Conservation (phyloP, 345 rosid genomes). For the Camelina neglecta region DNA sequence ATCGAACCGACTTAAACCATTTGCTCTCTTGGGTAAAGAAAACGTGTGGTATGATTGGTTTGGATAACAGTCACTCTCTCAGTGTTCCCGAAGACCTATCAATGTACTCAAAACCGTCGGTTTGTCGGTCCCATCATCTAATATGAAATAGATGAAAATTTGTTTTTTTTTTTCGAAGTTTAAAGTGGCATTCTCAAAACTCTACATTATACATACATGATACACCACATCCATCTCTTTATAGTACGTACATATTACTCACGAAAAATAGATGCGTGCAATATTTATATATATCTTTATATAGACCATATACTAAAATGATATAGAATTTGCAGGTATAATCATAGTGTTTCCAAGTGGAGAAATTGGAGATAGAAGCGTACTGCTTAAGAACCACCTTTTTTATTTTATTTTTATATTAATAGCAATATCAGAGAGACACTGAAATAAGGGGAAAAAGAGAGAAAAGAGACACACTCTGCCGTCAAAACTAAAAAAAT, state of each 20-base stretch:
- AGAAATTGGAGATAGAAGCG: slow-evolving; percentile 37
- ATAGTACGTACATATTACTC: slow-evolving; percentile 29
- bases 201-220: not conserved
- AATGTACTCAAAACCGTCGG: slow-evolving; percentile 34
- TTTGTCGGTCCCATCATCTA: slow-evolving; percentile 30
- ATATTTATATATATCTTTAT: slow-evolving; percentile 4
- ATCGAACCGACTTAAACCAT: slow-evolving; percentile 33
- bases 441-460: not conserved
- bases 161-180: not conserved
- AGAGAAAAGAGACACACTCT: not conserved
- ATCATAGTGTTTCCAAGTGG: slow-evolving; percentile 47
- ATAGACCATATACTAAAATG: slow-evolving; percentile 32
- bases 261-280: slow-evolving; percentile 19
- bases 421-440: slow-evolving; percentile 8
- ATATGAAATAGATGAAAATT: not conserved
- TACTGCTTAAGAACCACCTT: slow-evolving; percentile 40
- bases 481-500: not conserved
- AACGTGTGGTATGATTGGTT: slow-evolving; percentile 33
- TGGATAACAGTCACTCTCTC: slow-evolving; percentile 31
- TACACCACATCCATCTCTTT: not conserved
- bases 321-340: slow-evolving; percentile 30
- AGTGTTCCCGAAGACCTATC: slow-evolving; percentile 26
- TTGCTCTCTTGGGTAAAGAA: slow-evolving; percentile 8
- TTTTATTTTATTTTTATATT: slow-evolving; percentile 3
- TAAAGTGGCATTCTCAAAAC: not conserved